Base-by-base conservation (phyloP, 2,329 filamentous ascomycete genomes). In the Coccinonectria pachysandricola region DNA sequence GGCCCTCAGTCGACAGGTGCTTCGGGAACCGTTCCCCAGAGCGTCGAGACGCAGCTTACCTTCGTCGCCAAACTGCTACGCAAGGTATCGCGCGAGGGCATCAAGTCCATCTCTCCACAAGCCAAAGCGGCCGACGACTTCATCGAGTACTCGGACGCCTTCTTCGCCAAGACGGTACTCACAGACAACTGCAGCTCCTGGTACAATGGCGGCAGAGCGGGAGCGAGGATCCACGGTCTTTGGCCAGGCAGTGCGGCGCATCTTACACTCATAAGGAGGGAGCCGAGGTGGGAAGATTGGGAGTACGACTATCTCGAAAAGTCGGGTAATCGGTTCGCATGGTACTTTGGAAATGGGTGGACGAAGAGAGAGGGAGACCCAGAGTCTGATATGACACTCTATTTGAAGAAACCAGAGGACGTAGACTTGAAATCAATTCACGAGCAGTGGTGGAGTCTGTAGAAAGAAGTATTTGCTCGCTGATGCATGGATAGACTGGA, bases 201-300 rank as follows among this genome's bases (percentile, higher is more conserved):
- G 79, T 79, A 79, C 32, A 84, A 84, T 33, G 73, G 78, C 8
- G 73, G 72, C 0, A 54, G 55, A 5, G 67, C 75, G 0, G 77
- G 76, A 0, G 67, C 62, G 0, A 57, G 75, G 4, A 73, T 84
- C 13, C 74, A 80, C 35, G 78, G 76, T 0, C 46, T 80, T 6
- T 85, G 78, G 69, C 79, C 79, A 0, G 78, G 78, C 0, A 79
- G 72, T 37, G 75, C 75, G 1, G 59, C 67, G 0, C 73, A 79
- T 39, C 54, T 73, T 16, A 75, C 74, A 3, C 61, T 70, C 9
- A 60, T 78, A 6, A 59, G 72, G 13, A 50, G 59, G 12, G 56
- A 67, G n/a, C 66, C 66, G 2, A 47, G 67, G 7, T 71, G 67
- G 64, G 68, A 72, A 40, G 68, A 73, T 28, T 73, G 56, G 47